Base-by-base conservation (phyloP, 176 grass and related monocot genomes). In the Puccinellia tenuiflora region DNA sequence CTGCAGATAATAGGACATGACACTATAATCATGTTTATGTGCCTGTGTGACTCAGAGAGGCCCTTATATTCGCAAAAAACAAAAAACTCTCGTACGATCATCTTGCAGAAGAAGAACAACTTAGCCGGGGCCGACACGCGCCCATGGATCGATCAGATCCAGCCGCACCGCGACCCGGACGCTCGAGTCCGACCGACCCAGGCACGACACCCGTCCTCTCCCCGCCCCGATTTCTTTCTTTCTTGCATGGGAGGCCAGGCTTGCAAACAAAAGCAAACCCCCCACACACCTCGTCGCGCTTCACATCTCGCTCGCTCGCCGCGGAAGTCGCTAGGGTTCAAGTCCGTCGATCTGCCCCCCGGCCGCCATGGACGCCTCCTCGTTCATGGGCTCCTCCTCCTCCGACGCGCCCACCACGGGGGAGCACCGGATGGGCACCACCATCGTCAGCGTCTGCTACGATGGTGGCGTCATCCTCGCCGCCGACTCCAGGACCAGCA, bases 401-500 rank as follows among this genome's bases (percentile, higher is more conserved):
- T 30, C 77, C 30, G 40, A 71, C 7, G 78, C 75, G 42, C 83
- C 88, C 55, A 86, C 84, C 73, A 28, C 64, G 46, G 84, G 79
- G 45, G 88, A 90, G 84, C 82, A 92, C 77, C 86, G 79, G 35
- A 98, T 88, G 88, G 92, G 92, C 10, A 93, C 96, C 67, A 93
- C 87, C 85, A 98, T 98, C 83, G 83, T 98, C 60, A 91, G 92
- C 4, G 89, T 98, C 51, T 90, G 86, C 76, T 98, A 98, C 90
- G 68, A 87, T 31, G 96, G 96, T 16, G 91, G 91, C 73, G 87
- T 93, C 33, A 13, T 98, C 60, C 96, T 98, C 73, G 96, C 87
- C 18, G 96, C 96, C 42, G 92, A 98, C 75, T 98, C 92, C 64
- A 90, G 96, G 60, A 98, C 96, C 72, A 98, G 92, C 87, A 98